These are phyloP conservation scores for Claviceps fusiformis DNA, from an alignment of 2,329 filamentous ascomycete species.

Conservation along the genomic window DNA sequence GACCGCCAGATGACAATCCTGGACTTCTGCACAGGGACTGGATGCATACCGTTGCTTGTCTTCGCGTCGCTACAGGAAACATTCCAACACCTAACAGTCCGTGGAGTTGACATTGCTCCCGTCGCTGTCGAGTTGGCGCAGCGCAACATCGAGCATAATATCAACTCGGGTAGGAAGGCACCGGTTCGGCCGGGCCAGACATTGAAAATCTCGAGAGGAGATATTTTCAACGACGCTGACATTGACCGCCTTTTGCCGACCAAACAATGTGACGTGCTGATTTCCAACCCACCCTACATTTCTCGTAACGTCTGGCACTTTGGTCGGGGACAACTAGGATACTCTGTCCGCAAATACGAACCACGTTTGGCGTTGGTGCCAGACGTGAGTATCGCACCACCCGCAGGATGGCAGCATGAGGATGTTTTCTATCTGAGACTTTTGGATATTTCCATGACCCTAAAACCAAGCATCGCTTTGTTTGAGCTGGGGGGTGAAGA, in stretches of 20 bases:
- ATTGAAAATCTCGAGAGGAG: constrained; percentile 32
- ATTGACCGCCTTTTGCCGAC: constrained; percentile 14
- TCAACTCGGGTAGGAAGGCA: constrained; percentile 19
- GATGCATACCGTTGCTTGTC: constrained; percentile 74
- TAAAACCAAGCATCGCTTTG: constrained; percentile 42
- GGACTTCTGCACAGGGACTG: constrained; percentile 83
- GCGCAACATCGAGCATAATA: constrained; percentile 52
- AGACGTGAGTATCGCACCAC: constrained; percentile 13
- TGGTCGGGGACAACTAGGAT: constrained; percentile 33
- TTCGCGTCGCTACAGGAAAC: constrained; percentile 42
- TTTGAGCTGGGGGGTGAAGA: constrained; percentile 59
- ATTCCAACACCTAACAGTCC: constrained; percentile 32
- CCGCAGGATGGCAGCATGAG: constrained; percentile 22
- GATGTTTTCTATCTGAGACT: constrained; percentile 57
- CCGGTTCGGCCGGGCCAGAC: constrained; percentile 9
- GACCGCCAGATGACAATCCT: constrained; percentile 43
- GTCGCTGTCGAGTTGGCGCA: constrained; percentile 51
- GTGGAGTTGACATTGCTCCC: constrained; percentile 61
- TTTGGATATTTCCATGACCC: constrained; percentile 35
- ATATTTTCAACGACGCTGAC: constrained; percentile 34
- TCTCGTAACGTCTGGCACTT: constrained; percentile 37
- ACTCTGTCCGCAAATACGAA: constrained; percentile 72
- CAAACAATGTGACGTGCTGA: constrained; percentile 47
- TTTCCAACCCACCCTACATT: constrained; percentile 88
- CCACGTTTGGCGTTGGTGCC: constrained; percentile 67